These are phyloP conservation scores for Saitoella complicata DNA, from an alignment of 805 yeast genomes.

Conservation along the genomic window DNA sequence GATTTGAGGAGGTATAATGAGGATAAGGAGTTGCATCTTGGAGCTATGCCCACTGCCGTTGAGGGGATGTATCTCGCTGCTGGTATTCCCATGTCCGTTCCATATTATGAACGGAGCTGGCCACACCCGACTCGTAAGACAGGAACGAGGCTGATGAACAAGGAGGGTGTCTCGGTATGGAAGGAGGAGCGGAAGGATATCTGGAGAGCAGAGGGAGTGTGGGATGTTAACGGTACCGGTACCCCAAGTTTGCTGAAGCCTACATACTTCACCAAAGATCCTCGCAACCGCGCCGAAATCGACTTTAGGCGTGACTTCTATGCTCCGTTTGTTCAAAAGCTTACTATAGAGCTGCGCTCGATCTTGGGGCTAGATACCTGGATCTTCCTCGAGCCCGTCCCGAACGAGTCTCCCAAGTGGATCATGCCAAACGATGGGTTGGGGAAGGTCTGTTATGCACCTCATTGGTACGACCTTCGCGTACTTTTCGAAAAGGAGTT, in stretches of 20 bases:
- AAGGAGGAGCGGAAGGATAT: background rate
- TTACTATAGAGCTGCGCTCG: background rate
- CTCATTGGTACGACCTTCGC: background rate
- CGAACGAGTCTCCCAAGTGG: background rate
- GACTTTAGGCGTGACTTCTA: background rate
- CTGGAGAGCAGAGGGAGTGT: background rate
- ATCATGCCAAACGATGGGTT: background rate
- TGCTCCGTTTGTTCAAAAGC: background rate
- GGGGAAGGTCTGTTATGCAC: background rate
- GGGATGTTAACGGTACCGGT: background rate
- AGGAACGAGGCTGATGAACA: background rate
- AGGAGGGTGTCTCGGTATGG: background rate
- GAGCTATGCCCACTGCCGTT: conserved; percentile 69
- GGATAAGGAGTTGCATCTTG: conserved; percentile 49
- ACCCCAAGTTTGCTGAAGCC: no score
- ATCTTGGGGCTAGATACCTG: background rate
- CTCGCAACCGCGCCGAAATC: background rate
- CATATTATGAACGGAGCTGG: background rate
- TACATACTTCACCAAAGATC: background rate
- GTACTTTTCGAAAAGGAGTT: background rate
- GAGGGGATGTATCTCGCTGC: conserved; percentile 61
- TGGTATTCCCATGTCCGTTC: conserved; percentile 58
- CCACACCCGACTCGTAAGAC: background rate
- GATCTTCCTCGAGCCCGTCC: background rate
- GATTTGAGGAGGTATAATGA: conserved; percentile 37